Percentiles rank a stretch among this genome's conserved stretches.
These are phyloP conservation scores for Volvox carteri DNA, from an alignment of 163 green algal genomes.

Conservation along the genomic window DNA sequence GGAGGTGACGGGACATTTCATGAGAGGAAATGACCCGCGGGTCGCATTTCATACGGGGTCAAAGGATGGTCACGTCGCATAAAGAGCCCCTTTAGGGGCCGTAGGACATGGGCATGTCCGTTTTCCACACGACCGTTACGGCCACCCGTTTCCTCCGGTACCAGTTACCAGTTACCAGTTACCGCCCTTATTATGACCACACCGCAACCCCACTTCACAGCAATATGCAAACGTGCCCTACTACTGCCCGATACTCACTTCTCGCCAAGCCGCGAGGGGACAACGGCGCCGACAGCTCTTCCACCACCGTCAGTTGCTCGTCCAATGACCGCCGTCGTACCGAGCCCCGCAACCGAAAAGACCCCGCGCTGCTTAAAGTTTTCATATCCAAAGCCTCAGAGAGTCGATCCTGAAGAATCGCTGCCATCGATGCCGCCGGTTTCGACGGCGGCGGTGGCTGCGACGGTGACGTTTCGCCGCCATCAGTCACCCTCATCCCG, in stretches of 20 bases:
- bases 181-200: too few species aligned
- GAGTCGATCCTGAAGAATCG: not conserved
- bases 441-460: not conserved
- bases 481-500: not conserved
- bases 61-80: too few species aligned
- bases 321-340: not conserved
- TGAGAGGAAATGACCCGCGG: too few species aligned
- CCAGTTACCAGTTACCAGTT: too few species aligned
- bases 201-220: too few species aligned
- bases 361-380: not conserved
- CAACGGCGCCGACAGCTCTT: not conserved
- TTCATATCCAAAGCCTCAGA: not conserved
- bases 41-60: too few species aligned
- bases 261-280: not conserved
- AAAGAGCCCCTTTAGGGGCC: too few species aligned
- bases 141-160: too few species aligned
- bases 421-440: not conserved
- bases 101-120: too few species aligned
- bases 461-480: not conserved
- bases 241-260: not conserved
- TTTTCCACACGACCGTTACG: too few species aligned
- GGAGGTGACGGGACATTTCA: too few species aligned
- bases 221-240: not conserved
- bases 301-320: not conserved
- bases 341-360: not conserved